Evolutionary conservation across 306 rosid genomes (phyloP).

Genomic region (Quillaja saponaria): DNA sequence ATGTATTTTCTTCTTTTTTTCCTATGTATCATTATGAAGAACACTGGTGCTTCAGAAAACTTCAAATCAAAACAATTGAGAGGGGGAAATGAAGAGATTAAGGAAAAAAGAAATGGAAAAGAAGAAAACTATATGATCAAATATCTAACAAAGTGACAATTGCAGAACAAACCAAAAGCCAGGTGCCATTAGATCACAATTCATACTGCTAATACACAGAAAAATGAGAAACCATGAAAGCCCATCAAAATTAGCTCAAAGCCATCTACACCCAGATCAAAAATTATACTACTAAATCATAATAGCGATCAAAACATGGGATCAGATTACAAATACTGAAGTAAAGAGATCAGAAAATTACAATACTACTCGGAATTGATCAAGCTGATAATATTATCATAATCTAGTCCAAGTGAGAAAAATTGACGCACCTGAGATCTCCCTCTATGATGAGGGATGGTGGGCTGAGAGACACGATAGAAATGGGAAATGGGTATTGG

Average conservation of each 20-base stretch:
- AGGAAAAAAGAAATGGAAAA: conserved; percentile 6
- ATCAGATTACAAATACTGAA: conserved; percentile 13
- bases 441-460: conserved; percentile 38
- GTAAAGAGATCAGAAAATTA: conserved; percentile 43
- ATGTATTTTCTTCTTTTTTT: background rate
- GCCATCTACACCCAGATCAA: conserved; percentile 35
- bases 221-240: conserved; percentile 28
- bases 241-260: conserved; percentile 36
- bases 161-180: conserved; percentile 15
- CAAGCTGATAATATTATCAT: conserved; percentile 4
- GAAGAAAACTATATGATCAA: conserved; percentile 26
- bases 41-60: conserved; percentile 25
- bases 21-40: background rate
- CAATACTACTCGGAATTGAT: conserved; percentile 24
- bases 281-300: conserved; percentile 5
- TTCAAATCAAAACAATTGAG: conserved; percentile 30
- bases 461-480: conserved; percentile 18
- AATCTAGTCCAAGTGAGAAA: conserved; percentile 22
- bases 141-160: background rate
- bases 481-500: conserved; percentile 47
- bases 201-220: conserved; percentile 21
- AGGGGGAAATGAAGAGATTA: conserved; percentile 29
- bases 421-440: conserved; percentile 63
- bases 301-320: conserved; percentile 19
- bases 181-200: conserved; percentile 42